Base-by-base conservation (phyloP, 345 rosid species). In the Aquilaria yunnanensis region DNA sequence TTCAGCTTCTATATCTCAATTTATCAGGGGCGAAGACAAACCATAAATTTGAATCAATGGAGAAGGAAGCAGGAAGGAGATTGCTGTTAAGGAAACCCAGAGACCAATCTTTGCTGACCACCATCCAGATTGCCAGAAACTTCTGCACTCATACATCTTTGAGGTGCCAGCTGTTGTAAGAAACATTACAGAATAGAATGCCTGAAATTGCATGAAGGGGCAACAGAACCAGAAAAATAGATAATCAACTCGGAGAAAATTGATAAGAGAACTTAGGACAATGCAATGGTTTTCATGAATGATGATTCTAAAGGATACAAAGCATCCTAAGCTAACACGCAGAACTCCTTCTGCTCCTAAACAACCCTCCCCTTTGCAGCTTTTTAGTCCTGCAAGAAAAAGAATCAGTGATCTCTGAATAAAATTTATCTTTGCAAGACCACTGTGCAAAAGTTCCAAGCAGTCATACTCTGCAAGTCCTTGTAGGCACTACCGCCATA, bases 321-420 rank as follows among this genome's bases (percentile, higher is more conserved):
- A 90, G 71, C 98, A 93, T 71, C 98, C 97, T 74, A 93, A 76
- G 90, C 98, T 93, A 59, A 93, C 94, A 1, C 98, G 90, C 61
- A 87, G 81, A 67, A 93, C 98, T 54, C 96, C 97, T 75, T 87
- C 94, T 0, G 97, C 83, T 3, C 98, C 98, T 43, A 83, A 82
- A 77, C 98, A 93, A 62, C 89, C 83, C 43, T 5, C 5, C 62
- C 83, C 86, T 70, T 76, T 77, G 71, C 98, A 93, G 10, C 79
- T 78, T 69, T 74, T 79, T 57, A 93, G 81, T 65, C 47, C 97
- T 93, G 85, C 80, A 51, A 12, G 52, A 29, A 72, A n/a, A 23
- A 53, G 54, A 41, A 70, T 32, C 54, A 37, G 43, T 37, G 43
- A 37, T 9, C 43, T 37, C 43, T 37, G 43, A 37, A 9, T 37